A percentile compares a stretch with the other conserved stretches of the same genome.
Conservation (phyloP, 306 rosid genomes). For the Cicer yamashitae region DNA sequence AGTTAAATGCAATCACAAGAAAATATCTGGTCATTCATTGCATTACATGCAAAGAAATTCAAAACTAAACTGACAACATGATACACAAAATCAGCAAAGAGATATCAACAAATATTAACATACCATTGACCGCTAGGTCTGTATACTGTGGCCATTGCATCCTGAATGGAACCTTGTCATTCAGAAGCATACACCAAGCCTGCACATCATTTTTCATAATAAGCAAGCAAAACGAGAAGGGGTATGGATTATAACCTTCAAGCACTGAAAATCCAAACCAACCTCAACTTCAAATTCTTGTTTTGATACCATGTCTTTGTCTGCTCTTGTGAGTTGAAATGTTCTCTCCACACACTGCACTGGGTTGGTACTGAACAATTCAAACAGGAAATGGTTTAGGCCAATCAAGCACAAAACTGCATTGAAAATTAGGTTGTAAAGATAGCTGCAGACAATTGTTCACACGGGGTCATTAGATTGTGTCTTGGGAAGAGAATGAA, state of each 20-base stretch:
- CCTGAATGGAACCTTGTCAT: slow-evolving; percentile 95
- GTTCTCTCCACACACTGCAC: slow-evolving; percentile 84
- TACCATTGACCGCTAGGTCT: slow-evolving; percentile 94
- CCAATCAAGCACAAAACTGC: slow-evolving; percentile 27
- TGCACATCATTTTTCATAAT: slow-evolving; percentile 44
- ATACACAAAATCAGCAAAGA: slow-evolving; percentile 5
- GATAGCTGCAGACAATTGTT: not conserved
- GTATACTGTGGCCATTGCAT: slow-evolving; percentile 99
- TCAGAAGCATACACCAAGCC: slow-evolving; percentile 99
- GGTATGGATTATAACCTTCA: slow-evolving; percentile 29
- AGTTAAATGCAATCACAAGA: slow-evolving; percentile 13
- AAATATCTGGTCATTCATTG: slow-evolving; percentile 5
- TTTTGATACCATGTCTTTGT: slow-evolving; percentile 73
- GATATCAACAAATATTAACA: slow-evolving; percentile 31
- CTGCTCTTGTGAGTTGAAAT: slow-evolving; percentile 82
- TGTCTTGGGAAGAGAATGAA: slow-evolving; percentile 14
- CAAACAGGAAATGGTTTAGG: slow-evolving; percentile 39
- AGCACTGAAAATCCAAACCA: slow-evolving; percentile 45
- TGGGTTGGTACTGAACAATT: slow-evolving; percentile 73
- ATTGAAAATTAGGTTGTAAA: slow-evolving; percentile 23
- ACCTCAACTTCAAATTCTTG: slow-evolving; percentile 93
- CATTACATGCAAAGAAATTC: slow-evolving; percentile 14
- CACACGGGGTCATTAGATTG: slow-evolving; percentile 2
- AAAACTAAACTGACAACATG: slow-evolving; percentile 30
- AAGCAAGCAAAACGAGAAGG: slow-evolving; percentile 34